Evolutionary conservation across 805 yeast species (phyloP), one percentile per base, ranked within the genome.

Genomic region (Starmerella asiatica): DNA sequence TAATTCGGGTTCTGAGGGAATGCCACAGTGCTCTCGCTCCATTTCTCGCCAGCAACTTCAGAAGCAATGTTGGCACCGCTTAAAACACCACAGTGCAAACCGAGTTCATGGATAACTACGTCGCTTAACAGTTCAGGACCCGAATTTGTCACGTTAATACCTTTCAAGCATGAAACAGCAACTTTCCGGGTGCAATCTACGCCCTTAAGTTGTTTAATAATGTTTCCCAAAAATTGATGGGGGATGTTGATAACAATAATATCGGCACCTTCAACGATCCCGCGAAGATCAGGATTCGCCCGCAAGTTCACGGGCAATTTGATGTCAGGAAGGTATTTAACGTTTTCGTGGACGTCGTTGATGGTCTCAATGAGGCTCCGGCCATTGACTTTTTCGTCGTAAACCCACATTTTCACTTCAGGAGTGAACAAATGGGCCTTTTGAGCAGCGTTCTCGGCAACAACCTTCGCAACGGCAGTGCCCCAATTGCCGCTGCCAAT

Each of bases 401-500:
- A 83, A 12, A 91, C 98, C 98, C 98, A 91, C 97, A 91, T 86
- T 54, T 79, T 76, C 30, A 91, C 96, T 40, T 71, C 65, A 45
- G 64, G 65, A 44, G 74, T 69, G 61, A 91, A 91, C 54, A 82
- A 63, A 29, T 74, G 69, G 29, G 86, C 77, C 61, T 83, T 72
- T 47, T 72, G 73, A 16, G 68, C 69, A 32, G 86, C 68, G 60
- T 85, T 86, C 62, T 91, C 97, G 29, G 96, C 85, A 21, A 85
- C 77, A 33, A 88, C 84, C 61, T 91, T 88, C 47, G 97, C 96
- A 40, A 91, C 85, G 16, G 97, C 88, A 29, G 95, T 84, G 49
- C 98, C 98, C 81, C 98, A 88, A 64, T 88, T 88, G 58, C 97
- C 98, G 23, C 96, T 85, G 31, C 98, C 98, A 49, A 91, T 76